These are phyloP conservation scores for Tillandsia fasciculata DNA, from an alignment of 176 grass and related monocot species.

Conservation along the genomic window DNA sequence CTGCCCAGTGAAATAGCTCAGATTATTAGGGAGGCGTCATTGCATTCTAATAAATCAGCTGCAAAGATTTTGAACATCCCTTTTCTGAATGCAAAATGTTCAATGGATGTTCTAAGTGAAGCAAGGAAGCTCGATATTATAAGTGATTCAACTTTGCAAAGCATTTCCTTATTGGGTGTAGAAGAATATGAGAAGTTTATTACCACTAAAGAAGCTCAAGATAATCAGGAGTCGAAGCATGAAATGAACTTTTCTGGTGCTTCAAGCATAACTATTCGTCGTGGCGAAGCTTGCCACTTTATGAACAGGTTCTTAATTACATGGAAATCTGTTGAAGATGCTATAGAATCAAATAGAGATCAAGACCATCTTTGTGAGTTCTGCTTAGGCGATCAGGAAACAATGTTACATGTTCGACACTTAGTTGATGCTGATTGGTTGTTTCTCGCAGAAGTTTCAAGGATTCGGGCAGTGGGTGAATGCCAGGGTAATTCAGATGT, in stretches of 20 bases:
- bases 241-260: constrained; percentile 17
- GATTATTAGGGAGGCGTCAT: constrained; percentile 35
- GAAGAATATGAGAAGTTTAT: constrained; percentile 62
- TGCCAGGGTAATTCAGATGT: constrained; percentile 1
- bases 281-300: constrained; percentile 66
- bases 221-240: constrained; percentile 8
- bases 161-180: constrained; percentile 37
- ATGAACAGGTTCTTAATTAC: constrained; percentile 72
- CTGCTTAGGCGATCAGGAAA: constrained; percentile 32
- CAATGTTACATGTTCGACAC: constrained; percentile 38
- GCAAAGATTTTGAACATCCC: constrained; percentile 24
- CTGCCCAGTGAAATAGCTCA: constrained; percentile 38
- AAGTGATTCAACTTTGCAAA: constrained; percentile 40
- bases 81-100: constrained; percentile 50
- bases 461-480: constrained; percentile 21
- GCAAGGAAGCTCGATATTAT: constrained; percentile 68
- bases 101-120: constrained; percentile 60
- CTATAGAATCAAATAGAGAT: constrained; percentile 16
- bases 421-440: constrained; percentile 84
- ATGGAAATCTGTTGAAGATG: constrained; percentile 33
- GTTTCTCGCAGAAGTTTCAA: constrained; percentile 61
- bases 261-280: constrained; percentile 33
- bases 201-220: constrained; percentile 26
- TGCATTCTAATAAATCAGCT: constrained; percentile 34
- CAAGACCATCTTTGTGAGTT: constrained; percentile 35